These are phyloP conservation scores for Trichoderma harzianum DNA, from an alignment of 2,329 filamentous ascomycete genomes.

Conservation along the genomic window DNA sequence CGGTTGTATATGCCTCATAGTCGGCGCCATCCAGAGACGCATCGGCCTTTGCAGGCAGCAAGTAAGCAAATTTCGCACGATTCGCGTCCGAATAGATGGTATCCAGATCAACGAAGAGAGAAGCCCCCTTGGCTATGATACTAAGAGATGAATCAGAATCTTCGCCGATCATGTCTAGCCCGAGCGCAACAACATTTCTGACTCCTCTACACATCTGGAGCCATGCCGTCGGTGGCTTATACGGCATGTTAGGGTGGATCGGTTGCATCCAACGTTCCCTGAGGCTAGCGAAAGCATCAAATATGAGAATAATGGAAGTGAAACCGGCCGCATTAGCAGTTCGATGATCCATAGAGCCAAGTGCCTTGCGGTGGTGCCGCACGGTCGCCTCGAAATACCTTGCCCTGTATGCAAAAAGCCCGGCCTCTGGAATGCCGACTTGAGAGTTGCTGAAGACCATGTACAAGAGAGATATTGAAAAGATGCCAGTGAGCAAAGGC, in stretches of 20 bases:
- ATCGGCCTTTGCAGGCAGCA: neutral
- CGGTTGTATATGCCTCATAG: constrained; percentile 15
- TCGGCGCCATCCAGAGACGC: neutral
- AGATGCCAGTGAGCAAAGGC: neutral
- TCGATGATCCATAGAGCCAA: neutral
- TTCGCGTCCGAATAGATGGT: neutral
- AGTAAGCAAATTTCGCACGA: neutral
- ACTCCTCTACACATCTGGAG: neutral
- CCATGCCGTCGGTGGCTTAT: neutral
- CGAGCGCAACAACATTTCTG: neutral
- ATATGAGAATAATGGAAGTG: neutral
- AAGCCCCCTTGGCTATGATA: neutral
- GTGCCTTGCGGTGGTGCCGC: neutral
- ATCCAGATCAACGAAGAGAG: neutral
- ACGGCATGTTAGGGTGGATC: neutral
- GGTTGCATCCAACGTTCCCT: neutral
- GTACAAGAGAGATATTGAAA: neutral
- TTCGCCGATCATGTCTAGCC: neutral
- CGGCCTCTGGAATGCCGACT: neutral
- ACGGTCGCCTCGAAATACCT: neutral
- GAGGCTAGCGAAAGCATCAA: neutral
- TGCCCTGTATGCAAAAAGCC: neutral
- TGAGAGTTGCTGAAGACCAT: neutral
- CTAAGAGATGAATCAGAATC: neutral
- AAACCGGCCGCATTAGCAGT: neutral